Evolutionary conservation across 2,329 filamentous ascomycete genomes (phyloP).

Genomic region (Ilyonectria sp.): DNA sequence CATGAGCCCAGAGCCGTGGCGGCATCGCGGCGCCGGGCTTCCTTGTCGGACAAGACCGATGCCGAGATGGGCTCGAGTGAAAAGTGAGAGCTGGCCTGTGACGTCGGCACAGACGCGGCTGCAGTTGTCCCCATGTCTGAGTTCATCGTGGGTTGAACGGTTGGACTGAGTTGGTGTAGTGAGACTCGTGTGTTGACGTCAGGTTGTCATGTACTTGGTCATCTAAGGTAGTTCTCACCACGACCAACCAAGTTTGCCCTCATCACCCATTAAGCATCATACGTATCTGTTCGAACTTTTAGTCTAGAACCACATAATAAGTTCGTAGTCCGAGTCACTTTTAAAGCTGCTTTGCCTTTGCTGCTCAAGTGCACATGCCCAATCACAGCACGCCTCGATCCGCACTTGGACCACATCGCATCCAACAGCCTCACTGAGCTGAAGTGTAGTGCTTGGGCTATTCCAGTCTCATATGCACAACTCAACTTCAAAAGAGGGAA

Average conservation of each 20-base stretch:
- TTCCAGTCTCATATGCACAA: conserved; percentile 4
- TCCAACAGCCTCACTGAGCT: not conserved
- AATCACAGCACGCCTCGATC: not conserved
- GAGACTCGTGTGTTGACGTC: not conserved
- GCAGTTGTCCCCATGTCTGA: conserved; percentile 14
- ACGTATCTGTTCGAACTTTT: not conserved
- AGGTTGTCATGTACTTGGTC: not conserved
- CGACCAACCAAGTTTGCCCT: not conserved
- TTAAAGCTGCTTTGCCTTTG: not conserved
- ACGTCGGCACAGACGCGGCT: conserved; percentile 25
- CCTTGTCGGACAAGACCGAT: conserved; percentile 57
- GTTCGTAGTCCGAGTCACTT: not conserved
- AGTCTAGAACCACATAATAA: not conserved
- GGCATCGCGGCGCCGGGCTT: conserved; percentile 54
- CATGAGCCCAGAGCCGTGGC: conserved; percentile 51
- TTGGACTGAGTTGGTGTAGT: conserved; percentile 3
- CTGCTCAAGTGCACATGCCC: not conserved
- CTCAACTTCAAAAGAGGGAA: not conserved
- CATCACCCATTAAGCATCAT: not conserved
- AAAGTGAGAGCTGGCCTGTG: conserved; percentile 65
- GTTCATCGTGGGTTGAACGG: not conserved
- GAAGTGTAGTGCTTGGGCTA: not conserved
- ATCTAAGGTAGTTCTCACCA: not conserved
- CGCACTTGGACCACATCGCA: not conserved
- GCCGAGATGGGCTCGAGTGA: conserved; percentile 62